Base-by-base conservation (phyloP, 2,329 filamentous ascomycete species). In the Alternaria gaisen region DNA sequence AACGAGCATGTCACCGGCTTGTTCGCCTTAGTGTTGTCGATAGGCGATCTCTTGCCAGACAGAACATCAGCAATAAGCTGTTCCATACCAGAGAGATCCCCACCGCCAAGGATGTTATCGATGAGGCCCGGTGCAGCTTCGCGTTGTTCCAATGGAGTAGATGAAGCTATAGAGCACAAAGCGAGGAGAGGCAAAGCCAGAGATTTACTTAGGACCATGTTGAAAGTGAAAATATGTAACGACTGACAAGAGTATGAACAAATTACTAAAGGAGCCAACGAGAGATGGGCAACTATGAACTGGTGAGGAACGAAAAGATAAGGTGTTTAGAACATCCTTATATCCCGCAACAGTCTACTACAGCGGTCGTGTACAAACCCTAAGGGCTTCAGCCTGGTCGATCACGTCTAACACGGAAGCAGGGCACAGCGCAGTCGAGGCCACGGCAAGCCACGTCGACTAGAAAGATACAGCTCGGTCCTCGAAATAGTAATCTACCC, bases 21-120 rank as follows among this genome's bases (percentile, higher is more conserved):
- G 36, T 56, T 56, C 4, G 59, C 64, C 16, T 69, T 67, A 2
- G 64, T 68, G 42, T 69, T 59, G 20, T 66, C 61, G n/a, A 74
- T 65, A 2, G 62, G 72, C n/a, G 75, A 74, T 26, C 66, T 74
- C 3, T 47, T 50, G 7, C 74, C 73, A 34, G 53, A 42, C 10
- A 77, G 53, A 10, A 77, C 67, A 46, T 77, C 72, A 41, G 72
- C 70, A 56, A 77, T 71, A 5, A 69, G 59, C 30, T 73, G 57
- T 20, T 54, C 54, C 2, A 77, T 50, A 2, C 55, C 46, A 11
- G 61, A 52, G 5, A 71, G 62, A 11, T 57, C 36, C 4, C 71
- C 73, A 4, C 40, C 65, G 5, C 40, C 65, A 28, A 76, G 52
- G 0, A 76, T 41, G 18, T 71, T 68, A 16, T 76, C 74, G 10